A percentile compares a stretch with the other conserved stretches of the same genome.
phyloP scores from a whole-genome alignment of 2,329 filamentous ascomycete species.

The Aphanocladium album region DNA sequence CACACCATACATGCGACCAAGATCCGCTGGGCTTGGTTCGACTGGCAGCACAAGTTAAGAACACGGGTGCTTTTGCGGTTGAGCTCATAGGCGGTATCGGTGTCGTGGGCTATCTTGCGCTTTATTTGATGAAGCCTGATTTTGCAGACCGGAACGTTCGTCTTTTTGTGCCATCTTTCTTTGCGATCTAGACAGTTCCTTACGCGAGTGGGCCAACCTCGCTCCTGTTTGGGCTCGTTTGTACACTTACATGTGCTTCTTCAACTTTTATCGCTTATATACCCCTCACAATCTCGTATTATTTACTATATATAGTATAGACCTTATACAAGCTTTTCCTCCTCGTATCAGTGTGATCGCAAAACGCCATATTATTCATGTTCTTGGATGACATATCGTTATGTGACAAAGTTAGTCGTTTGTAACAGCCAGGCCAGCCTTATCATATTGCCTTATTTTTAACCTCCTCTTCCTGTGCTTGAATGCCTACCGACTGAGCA shows the following conservation, averaged over 20 bases:
- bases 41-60: slow-evolving; percentile 60
- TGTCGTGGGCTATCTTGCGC: slow-evolving; percentile 65
- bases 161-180: slow-evolving; percentile 8
- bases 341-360: background rate
- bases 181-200: background rate
- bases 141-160: slow-evolving; percentile 13
- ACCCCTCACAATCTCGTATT: background rate
- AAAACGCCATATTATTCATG: background rate
- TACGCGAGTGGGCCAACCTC: too few relatives aligned
- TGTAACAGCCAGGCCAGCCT: background rate
- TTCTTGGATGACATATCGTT: too few relatives aligned
- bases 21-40: slow-evolving; percentile 77
- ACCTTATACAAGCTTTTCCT: background rate
- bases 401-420: too few relatives aligned
- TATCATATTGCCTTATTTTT: background rate
- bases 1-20: slow-evolving; percentile 39
- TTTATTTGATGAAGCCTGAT: slow-evolving; percentile 48
- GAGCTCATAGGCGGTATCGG: slow-evolving; percentile 72
- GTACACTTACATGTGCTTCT: background rate
- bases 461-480: background rate
- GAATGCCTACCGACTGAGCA: slow-evolving; percentile 22
- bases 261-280: background rate
- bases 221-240: background rate
- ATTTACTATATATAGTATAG: background rate
- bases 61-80: slow-evolving; percentile 61